Evolutionary conservation across 2,329 filamentous ascomycete genomes (phyloP), one percentile per base, ranked within the genome.

Genomic region (Aspergillus thermomutatus): DNA sequence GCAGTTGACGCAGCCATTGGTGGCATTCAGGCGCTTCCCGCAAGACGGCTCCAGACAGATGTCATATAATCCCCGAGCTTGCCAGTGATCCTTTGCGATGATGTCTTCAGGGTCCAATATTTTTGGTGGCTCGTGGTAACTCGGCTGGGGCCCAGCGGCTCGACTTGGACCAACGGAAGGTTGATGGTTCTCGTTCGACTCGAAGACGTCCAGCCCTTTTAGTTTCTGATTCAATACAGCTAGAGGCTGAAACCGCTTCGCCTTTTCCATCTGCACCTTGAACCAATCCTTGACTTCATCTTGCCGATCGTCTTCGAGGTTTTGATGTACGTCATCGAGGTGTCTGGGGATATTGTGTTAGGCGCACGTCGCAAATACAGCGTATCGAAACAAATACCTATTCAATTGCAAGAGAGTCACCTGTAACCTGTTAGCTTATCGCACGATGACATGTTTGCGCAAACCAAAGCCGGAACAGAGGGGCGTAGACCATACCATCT

Each of bases 231-330:
- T 96, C 66, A 97, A 84, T 3, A 96, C 83, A 0, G 92, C 92
- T 0, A 97, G 83, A 0, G 92, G 92, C 69, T 97, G 92, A 73
- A 97, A 96, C 63, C 88, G 88, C 75, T 94, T 96, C 10, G 92
- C 92, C 73, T 95, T 96, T 64, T 90, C 83, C 75, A 97, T 92
- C 75, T 96, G 92, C 69, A 91, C 89, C 78, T 95, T 91, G 77
- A 97, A 96, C 92, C 92, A 97, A 43, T 92, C 93, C 78, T 95
- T 95, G 66, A 96, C 92, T 75, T 97, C 91, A 74, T 96, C 91
- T 71, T 96, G 92, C 70, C 92, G 88, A 59, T 91, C 84, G 62
- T 90, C 90, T 70, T 95, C 89, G 14, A 97, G 83, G 69, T 96
- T 92, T 72, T 92, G 89, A 77, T 97, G 92, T 60, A 81, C 86